Conservation (phyloP, 23 red algal species). For the Gracilariopsis chorda region DNA sequence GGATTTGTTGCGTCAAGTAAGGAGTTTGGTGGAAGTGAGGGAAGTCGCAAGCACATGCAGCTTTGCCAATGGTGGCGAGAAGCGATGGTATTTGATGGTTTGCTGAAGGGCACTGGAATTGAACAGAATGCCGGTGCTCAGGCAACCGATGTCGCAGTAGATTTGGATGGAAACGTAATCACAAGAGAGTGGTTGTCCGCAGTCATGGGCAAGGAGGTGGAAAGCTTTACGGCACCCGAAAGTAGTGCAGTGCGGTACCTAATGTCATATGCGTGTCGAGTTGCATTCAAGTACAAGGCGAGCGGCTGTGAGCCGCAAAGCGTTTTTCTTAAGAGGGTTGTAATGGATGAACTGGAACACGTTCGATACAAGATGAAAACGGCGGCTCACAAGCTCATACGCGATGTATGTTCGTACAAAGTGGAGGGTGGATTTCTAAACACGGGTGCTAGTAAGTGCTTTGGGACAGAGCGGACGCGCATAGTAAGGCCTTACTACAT, state of each 20-base stretch:
- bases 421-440: slow-evolving; percentile 54
- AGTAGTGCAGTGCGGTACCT: slow-evolving; percentile 40
- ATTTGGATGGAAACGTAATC: slow-evolving; percentile 46
- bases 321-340: slow-evolving; percentile 69
- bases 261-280: slow-evolving; percentile 46
- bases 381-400: slow-evolving; percentile 45
- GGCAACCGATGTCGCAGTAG: slow-evolving; percentile 52
- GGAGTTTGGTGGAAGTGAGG: neutral
- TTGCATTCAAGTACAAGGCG: neutral
- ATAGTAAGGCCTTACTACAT: neutral
- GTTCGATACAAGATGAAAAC: slow-evolving; percentile 34
- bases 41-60: neutral
- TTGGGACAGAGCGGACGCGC: slow-evolving; percentile 17
- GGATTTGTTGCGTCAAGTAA: slow-evolving; percentile 40
- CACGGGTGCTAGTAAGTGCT: slow-evolving; percentile 5
- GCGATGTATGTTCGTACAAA: slow-evolving; percentile 52
- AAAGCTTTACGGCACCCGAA: slow-evolving; percentile 18
- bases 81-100: slow-evolving; percentile 13
- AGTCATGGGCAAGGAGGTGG: neutral
- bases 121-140: neutral
- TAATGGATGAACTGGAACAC: slow-evolving; percentile 52
- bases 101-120: slow-evolving; percentile 26
- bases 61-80: neutral
- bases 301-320: neutral
- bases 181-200: slow-evolving; percentile 42